Conservation (phyloP, 2,329 filamentous ascomycete species). For the Cladosporium sp. region DNA sequence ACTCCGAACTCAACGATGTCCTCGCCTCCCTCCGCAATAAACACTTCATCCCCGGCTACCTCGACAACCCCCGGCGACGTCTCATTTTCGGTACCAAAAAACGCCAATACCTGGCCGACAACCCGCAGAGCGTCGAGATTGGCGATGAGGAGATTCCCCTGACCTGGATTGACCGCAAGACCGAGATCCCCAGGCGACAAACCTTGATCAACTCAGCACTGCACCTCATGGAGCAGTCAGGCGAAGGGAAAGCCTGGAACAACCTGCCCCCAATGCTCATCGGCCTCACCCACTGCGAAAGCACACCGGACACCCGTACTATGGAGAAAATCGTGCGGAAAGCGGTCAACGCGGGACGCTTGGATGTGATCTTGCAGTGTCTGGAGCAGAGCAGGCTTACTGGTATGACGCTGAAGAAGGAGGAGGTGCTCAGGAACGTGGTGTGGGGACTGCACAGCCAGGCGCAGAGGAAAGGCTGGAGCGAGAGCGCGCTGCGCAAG, state of each 20-base stretch:
- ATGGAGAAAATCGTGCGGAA: conserved; percentile 34
- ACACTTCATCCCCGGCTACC: conserved; percentile 42
- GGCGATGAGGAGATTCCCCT: conserved; percentile 38
- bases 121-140: conserved; percentile 40
- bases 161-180: conserved; percentile 29
- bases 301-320: conserved; percentile 16
- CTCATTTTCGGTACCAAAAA: conserved; percentile 41
- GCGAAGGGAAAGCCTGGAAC: conserved; percentile 29
- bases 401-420: conserved; percentile 31
- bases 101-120: conserved; percentile 38
- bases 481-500: conserved; percentile 33
- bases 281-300: conserved; percentile 27
- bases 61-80: conserved; percentile 37
- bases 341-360: conserved; percentile 25
- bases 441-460: conserved; percentile 33
- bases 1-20: conserved; percentile 37
- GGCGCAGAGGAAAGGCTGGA: conserved; percentile 34
- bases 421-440: conserved; percentile 30
- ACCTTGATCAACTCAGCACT: conserved; percentile 28
- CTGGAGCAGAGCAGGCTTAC: conserved; percentile 30
- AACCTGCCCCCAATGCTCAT: conserved; percentile 33
- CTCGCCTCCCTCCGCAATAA: conserved; percentile 40
- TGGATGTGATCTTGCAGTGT: conserved; percentile 30
- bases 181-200: conserved; percentile 28
- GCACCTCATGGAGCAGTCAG: conserved; percentile 24